Evolutionary conservation across 805 yeast genomes (phyloP), one percentile per base, ranked within the genome.

Genomic region (Kodamaea laetipori): DNA sequence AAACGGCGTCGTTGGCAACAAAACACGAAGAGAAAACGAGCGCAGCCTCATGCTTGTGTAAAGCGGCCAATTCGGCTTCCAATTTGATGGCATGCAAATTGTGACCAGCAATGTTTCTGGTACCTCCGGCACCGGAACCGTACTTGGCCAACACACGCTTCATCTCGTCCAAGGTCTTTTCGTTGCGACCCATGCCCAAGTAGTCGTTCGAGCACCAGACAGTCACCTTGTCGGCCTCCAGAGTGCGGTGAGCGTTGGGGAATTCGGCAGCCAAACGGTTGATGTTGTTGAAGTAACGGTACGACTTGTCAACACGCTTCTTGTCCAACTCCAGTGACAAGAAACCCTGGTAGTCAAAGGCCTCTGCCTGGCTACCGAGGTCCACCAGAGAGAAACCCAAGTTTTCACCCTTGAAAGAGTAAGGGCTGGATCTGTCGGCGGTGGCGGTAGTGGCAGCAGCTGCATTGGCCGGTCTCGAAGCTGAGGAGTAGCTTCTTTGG

Each of bases 131-230:
- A 56, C 99, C 99, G 4, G 96, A 86, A 57, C 99, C 99, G 63
- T 94, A 94, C 70, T 79, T 81, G 56, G 85, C 86, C 64, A 94
- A 76, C 12, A 95, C 82, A 38, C 73, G 63, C 55, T 84, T 84
- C 92, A 92, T 94, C 44, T 81, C 81, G 12, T 78, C 69, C 47
- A 89, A 69, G 34, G 92, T 92, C 50, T 76, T 71, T 49, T 76
- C 77, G 63, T 92, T 86, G 58, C 80, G 82, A 41, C 97, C 92
- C 94, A 94, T 87, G 9, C 98, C 97, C 48, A 94, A 75, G 64
- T 94, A 94, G 67, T 94, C 99, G 65, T 94, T 94, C 32, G 99
- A 90, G 61, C 99, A 94, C 99, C 99, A 94, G 46, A 94, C 99
- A 41, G 96, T 90, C 46, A 94, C 99, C 61, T 86, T 86, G 57